A percentile compares a stretch with the other conserved stretches of the same genome.
phyloP scores from a whole-genome alignment of 2,329 filamentous ascomycete genomes.

The Volutella citrinella region DNA sequence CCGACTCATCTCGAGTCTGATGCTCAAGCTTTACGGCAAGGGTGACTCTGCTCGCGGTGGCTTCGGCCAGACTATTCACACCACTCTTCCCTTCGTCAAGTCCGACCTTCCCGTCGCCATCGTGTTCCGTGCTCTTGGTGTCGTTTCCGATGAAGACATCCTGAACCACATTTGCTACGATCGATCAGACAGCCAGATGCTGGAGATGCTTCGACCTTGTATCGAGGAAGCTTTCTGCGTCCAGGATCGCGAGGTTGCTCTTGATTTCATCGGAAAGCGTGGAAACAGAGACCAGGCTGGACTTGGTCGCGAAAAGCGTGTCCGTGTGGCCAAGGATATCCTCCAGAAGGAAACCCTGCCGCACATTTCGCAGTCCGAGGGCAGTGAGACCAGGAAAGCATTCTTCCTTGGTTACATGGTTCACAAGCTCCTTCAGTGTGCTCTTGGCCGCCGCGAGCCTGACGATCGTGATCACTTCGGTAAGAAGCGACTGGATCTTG shows the following conservation, averaged over 20 bases:
- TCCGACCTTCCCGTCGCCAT: constrained; percentile 89
- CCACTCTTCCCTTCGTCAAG: constrained; percentile 91
- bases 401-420: constrained; percentile 99
- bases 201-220: constrained; percentile 95
- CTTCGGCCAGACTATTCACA: constrained; percentile 84
- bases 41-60: constrained; percentile 73
- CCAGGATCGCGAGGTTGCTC: constrained; percentile 88
- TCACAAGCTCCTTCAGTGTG: constrained; percentile 89
- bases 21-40: constrained; percentile 86
- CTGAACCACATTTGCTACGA: constrained; percentile 98
- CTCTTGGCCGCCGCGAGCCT: constrained; percentile 86
- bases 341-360: constrained; percentile 96
- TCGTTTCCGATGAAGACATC: constrained; percentile 97
- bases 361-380: constrained; percentile 93
- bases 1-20: constrained; percentile 86
- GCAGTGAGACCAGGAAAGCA: constrained; percentile 91
- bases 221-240: constrained; percentile 97
- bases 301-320: constrained; percentile 79
- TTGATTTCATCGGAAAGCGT: constrained; percentile 94
- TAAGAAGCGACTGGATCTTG: constrained; percentile 95
- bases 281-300: constrained; percentile 61
- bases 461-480: constrained; percentile 99
- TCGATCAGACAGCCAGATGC: constrained; percentile 90
- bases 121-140: constrained; percentile 90
- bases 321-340: constrained; percentile 88